phyloP scores from a whole-genome alignment of 306 rosid species.

The Cyclanthera cordifolia region DNA sequence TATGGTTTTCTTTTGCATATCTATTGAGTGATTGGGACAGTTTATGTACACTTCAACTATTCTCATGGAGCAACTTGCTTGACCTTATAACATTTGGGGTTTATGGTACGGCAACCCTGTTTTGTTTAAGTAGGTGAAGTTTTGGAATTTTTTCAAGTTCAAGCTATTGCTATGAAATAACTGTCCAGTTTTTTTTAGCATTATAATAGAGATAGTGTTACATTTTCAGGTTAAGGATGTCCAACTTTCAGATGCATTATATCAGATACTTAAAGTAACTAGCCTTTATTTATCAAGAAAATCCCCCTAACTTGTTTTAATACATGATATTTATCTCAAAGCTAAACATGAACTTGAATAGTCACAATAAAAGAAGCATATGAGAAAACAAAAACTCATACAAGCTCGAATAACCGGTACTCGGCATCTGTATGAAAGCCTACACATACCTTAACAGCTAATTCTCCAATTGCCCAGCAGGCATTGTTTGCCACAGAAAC shows the following conservation, averaged over 20 bases:
- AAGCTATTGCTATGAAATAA: constrained; percentile 2
- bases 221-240: neutral
- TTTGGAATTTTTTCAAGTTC: neutral
- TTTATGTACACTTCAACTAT: too few relatives aligned
- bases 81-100: too few relatives aligned
- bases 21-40: too few relatives aligned
- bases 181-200: neutral
- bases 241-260: neutral
- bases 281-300: neutral
- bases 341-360: neutral
- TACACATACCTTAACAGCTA: constrained; percentile 76
- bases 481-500: constrained; percentile 97
- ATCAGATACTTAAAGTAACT: neutral
- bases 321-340: neutral
- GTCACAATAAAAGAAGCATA: neutral
- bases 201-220: neutral
- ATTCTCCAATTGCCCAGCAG: constrained; percentile 97
- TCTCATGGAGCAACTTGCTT: too few relatives aligned
- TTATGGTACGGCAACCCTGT: neutral
- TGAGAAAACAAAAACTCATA: neutral
- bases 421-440: neutral
- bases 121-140: neutral
- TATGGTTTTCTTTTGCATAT: too few relatives aligned
- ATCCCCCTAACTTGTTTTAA: neutral
- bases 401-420: neutral